A percentile compares a stretch with the other conserved stretches of the same genome.
These are phyloP conservation scores for Cetradonia linearis DNA, from an alignment of 495 filamentous ascomycete genomes.

Conservation along the genomic window DNA sequence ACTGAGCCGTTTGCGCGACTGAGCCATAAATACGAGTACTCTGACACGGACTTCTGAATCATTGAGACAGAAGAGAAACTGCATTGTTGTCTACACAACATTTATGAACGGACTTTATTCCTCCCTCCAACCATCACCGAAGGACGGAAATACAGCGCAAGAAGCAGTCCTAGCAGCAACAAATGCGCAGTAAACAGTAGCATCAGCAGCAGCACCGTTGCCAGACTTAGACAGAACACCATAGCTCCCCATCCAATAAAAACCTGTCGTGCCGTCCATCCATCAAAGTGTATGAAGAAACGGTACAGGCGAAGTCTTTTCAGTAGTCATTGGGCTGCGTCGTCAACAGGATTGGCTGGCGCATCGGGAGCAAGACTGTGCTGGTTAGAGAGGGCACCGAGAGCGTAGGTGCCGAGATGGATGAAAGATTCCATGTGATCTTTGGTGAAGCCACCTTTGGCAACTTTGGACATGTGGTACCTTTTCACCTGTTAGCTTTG, in stretches of 20 bases:
- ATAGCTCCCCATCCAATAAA: conserved; percentile 6
- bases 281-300: not conserved
- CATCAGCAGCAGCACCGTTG: conserved; percentile 12
- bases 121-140: not conserved
- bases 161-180: conserved; percentile 9
- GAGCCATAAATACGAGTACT: too few relatives aligned
- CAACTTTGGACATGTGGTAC: conserved; percentile 10
- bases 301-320: not conserved
- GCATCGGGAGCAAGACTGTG: conserved; percentile 15
- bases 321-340: conserved; percentile 3
- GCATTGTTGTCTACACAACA: not conserved
- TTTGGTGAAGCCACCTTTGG: conserved; percentile 13
- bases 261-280: conserved; percentile 1
- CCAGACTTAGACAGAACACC: conserved; percentile 10
- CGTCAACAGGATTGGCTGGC: not conserved
- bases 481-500: not conserved
- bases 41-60: too few relatives aligned
- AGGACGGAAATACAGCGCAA: conserved; percentile 5
- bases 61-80: not conserved
- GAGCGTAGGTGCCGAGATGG: conserved; percentile 17
- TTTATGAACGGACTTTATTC: too few relatives aligned
- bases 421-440: conserved; percentile 21
- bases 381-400: conserved; percentile 19
- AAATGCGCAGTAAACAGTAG: conserved; percentile 9
- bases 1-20: too few relatives aligned